A percentile compares a stretch with the other conserved stretches of the same genome.
Conservation (phyloP, 2,329 filamentous ascomycete genomes). For the Xylariaceae sp. region DNA sequence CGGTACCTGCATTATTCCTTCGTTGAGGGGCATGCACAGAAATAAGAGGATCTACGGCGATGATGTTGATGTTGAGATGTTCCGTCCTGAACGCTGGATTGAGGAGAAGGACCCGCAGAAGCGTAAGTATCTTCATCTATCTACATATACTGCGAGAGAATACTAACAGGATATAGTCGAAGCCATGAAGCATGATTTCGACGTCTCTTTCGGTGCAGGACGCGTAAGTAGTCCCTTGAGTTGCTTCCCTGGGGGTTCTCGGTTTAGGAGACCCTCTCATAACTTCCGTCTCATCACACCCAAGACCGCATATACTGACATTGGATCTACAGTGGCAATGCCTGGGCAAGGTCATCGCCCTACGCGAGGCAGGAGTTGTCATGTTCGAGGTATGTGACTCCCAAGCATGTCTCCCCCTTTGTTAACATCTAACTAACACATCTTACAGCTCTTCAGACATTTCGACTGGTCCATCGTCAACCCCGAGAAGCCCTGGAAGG, state of each 20-base stretch:
- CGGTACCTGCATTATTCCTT: conserved; percentile 9
- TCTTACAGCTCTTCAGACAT: conserved; percentile 13
- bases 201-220: conserved; percentile 15
- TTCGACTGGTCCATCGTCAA: conserved; percentile 19
- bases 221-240: neutral
- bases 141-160: neutral
- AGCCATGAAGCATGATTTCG: conserved; percentile 11
- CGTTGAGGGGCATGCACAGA: conserved; percentile 13
- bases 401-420: neutral
- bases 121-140: neutral
- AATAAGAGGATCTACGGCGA: conserved; percentile 13
- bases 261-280: no score
- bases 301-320: neutral
- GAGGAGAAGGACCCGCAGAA: conserved; percentile 11
- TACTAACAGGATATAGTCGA: conserved; percentile 9
- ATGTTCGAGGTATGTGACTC: conserved; percentile 17
- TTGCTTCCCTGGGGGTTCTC: neutral
- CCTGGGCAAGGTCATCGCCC: conserved; percentile 15
- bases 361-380: conserved; percentile 10
- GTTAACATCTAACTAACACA: neutral
- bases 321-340: conserved; percentile 9
- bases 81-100: conserved; percentile 22
- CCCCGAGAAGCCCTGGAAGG: conserved; percentile 18
- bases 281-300: neutral
- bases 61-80: conserved; percentile 15